These are phyloP conservation scores for Oryza nivara DNA, from an alignment of 176 grass and related monocot species.

Conservation along the genomic window DNA sequence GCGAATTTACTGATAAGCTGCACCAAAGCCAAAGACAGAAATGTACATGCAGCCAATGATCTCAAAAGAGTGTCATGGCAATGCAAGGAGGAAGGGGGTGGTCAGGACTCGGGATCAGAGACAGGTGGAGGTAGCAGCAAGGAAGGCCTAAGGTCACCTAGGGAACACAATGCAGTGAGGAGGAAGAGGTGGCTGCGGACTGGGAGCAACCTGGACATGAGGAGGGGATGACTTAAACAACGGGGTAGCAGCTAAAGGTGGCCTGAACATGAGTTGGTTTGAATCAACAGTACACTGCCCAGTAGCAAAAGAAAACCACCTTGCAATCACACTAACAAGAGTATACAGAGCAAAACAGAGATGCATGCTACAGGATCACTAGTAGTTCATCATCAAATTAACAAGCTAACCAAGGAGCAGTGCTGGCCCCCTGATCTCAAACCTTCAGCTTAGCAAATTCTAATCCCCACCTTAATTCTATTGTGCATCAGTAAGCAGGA, in stretches of 20 bases:
- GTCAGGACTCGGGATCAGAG: not conserved
- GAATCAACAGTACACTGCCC: not conserved
- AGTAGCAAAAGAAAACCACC: not conserved
- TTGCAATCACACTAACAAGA: not conserved
- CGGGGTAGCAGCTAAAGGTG: not conserved
- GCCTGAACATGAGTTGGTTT: not conserved
- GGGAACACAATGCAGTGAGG: too few species aligned
- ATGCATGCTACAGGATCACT: not conserved
- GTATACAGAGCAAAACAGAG: not conserved
- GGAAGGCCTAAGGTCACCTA: not conserved
- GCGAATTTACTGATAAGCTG: not conserved
- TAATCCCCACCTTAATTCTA: not conserved
- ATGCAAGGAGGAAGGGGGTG: not conserved
- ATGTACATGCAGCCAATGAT: not conserved
- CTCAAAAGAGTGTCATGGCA: not conserved
- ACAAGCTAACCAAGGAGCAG: not conserved
- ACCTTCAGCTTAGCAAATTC: not conserved
- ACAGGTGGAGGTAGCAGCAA: not conserved
- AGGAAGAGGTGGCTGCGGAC: not conserved
- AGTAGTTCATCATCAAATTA: not conserved
- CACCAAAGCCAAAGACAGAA: not conserved
- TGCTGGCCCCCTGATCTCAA: not conserved
- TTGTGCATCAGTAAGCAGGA: too few species aligned
- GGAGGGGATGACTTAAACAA: not conserved
- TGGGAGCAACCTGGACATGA: not conserved